Evolutionary conservation across 352 stramenopile genomes (phyloP).

Genomic region (Globisporangium viniferum): DNA sequence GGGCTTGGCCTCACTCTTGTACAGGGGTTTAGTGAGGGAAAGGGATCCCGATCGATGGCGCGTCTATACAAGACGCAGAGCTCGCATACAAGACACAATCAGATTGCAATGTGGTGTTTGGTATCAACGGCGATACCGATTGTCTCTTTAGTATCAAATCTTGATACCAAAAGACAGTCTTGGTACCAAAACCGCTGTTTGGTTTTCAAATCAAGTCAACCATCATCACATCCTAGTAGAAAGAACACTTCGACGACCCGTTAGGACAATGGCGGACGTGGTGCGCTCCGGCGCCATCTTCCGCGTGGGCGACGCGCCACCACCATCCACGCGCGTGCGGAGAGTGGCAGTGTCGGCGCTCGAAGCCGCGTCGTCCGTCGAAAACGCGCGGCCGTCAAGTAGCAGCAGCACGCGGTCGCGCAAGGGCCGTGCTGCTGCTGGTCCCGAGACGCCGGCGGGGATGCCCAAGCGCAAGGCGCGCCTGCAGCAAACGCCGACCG

Average conservation of each 20-base stretch:
- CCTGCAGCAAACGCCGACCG: constrained; percentile 13
- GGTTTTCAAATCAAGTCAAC: not conserved
- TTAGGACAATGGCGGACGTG: constrained; percentile 26
- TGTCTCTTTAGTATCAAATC: too few relatives aligned
- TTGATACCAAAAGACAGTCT: not conserved
- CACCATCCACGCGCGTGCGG: not conserved
- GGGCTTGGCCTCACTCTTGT: too few relatives aligned
- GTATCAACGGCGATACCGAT: too few relatives aligned
- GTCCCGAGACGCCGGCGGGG: constrained; percentile 6
- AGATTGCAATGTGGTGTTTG: too few relatives aligned
- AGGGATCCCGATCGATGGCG: too few relatives aligned
- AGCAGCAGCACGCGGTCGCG: not conserved
- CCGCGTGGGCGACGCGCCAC: constrained; percentile 21
- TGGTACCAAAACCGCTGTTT: not conserved
- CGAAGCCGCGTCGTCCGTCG: constrained; percentile 13
- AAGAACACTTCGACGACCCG: not conserved
- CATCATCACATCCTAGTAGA: not conserved
- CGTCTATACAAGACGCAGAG: too few relatives aligned
- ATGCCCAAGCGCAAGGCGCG: constrained; percentile 9
- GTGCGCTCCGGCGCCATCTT: constrained; percentile 30
- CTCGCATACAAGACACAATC: too few relatives aligned
- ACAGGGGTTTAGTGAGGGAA: too few relatives aligned
- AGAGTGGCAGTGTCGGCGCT: constrained; percentile 11
- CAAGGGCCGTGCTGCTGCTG: not conserved
- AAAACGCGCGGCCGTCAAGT: not conserved